phyloP scores from a whole-genome alignment of 1,284 basidiomycete species.

The Malassezia pachydermatis region DNA sequence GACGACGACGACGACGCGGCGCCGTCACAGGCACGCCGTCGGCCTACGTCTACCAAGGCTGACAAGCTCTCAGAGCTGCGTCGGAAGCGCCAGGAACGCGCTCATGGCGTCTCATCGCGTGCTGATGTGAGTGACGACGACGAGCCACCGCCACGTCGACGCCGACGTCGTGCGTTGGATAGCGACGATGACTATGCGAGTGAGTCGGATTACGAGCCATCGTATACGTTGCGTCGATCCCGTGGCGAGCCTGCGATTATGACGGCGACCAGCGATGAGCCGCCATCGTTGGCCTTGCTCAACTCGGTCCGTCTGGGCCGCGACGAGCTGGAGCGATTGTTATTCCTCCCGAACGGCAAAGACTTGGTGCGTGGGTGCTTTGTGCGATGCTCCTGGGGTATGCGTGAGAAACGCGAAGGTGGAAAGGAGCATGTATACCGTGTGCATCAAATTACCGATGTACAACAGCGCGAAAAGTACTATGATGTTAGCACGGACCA shows the following conservation, averaged over 20 bases:
- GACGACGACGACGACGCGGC: slow-evolving; percentile 48
- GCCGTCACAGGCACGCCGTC: slow-evolving; percentile 56
- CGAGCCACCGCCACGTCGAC: slow-evolving; percentile 7
- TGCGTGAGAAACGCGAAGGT: slow-evolving; percentile 51
- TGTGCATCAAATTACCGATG: slow-evolving; percentile 63
- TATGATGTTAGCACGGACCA: slow-evolving; percentile 60
- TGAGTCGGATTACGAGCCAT: slow-evolving; percentile 18
- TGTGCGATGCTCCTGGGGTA: slow-evolving; percentile 32
- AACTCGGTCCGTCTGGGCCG: slow-evolving; percentile 58
- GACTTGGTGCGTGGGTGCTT: slow-evolving; percentile 62
- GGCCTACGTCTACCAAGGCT: slow-evolving; percentile 25
- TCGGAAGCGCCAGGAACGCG: slow-evolving; percentile 28
- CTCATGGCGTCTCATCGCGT: slow-evolving; percentile 14
- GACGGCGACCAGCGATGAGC: slow-evolving; percentile 50
- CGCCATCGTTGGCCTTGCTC: slow-evolving; percentile 56
- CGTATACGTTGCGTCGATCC: not conserved
- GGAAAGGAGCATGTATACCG: slow-evolving; percentile 62
- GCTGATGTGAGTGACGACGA: slow-evolving; percentile 19
- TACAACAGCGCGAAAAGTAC: slow-evolving; percentile 54
- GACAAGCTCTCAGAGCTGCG: slow-evolving; percentile 32
- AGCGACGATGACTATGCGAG: slow-evolving; percentile 31
- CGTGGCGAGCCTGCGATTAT: slow-evolving; percentile 5
- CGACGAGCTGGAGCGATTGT: slow-evolving; percentile 58
- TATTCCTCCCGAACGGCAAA: slow-evolving; percentile 64
- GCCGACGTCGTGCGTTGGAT: slow-evolving; percentile 9